Conservation (phyloP, 2,329 filamentous ascomycete genomes). For the Exophiala oligosperma region DNA sequence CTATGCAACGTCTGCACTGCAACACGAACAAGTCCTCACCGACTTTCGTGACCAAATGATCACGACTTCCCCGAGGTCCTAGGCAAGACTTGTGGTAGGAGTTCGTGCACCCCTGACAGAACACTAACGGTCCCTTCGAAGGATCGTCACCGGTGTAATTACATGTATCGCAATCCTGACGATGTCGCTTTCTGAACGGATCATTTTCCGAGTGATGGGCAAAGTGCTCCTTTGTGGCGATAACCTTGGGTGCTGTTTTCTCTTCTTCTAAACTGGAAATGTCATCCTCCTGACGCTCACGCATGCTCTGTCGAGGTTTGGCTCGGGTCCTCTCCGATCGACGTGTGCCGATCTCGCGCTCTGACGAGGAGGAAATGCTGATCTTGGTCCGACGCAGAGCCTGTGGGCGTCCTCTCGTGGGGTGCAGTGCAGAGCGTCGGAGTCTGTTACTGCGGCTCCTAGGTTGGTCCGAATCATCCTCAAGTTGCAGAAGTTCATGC, state of each 20-base stretch:
- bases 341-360: constrained; percentile 27
- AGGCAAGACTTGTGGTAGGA: constrained; percentile 83
- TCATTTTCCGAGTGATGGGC: constrained; percentile 60
- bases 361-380: constrained; percentile 9
- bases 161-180: constrained; percentile 71
- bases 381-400: neutral
- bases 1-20: constrained; percentile 85
- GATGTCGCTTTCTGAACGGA: constrained; percentile 70
- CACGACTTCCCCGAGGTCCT: constrained; percentile 68
- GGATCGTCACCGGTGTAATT: constrained; percentile 52
- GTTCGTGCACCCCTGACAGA: constrained; percentile 87
- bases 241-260: constrained; percentile 54
- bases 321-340: constrained; percentile 36
- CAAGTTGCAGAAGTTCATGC: constrained; percentile 15
- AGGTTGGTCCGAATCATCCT: constrained; percentile 15
- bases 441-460: constrained; percentile 19
- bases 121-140: constrained; percentile 70
- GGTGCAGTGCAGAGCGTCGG: constrained; percentile 10
- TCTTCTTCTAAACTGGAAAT: constrained; percentile 39
- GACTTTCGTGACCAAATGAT: constrained; percentile 90
- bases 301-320: constrained; percentile 41
- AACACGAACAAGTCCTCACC: constrained; percentile 75
- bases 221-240: constrained; percentile 72
- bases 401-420: constrained; percentile 2
- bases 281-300: constrained; percentile 52